Conservation (phyloP, 805 yeast species). For the Sugiyamaella americana region DNA sequence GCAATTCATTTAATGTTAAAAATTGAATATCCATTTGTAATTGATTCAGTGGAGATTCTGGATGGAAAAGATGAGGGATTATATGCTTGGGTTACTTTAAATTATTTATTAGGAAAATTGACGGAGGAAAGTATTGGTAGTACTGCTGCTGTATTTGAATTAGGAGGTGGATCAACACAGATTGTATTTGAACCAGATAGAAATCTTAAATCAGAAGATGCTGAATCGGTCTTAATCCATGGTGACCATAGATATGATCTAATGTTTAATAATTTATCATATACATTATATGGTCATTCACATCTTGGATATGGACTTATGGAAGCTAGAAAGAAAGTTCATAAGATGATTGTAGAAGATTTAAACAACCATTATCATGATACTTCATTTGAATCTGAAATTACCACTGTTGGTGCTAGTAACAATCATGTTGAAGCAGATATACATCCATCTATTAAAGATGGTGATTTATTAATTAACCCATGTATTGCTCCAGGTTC, state of each 20-base stretch:
- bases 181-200: constrained; percentile 89
- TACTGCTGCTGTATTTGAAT: constrained; percentile 93
- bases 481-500: constrained; percentile 90
- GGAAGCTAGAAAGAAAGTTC: constrained; percentile 85
- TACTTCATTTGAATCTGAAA: constrained; percentile 29
- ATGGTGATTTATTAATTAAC: constrained; percentile 42
- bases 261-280: constrained; percentile 70
- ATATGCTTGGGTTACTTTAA: constrained; percentile 95
- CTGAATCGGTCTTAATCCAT: constrained; percentile 56
- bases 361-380: not conserved
- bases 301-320: constrained; percentile 93
- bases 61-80: constrained; percentile 96
- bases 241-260: constrained; percentile 84
- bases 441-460: too few species aligned
- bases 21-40: constrained; percentile 73
- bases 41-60: constrained; percentile 84
- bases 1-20: constrained; percentile 68
- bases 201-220: constrained; percentile 32
- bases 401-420: not conserved
- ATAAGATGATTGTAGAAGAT: constrained; percentile 41
- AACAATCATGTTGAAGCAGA: constrained; percentile 16
- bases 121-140: constrained; percentile 38
- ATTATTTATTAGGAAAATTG: constrained; percentile 85
- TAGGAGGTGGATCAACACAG: constrained; percentile 99
- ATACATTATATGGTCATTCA: constrained; percentile 80